These are phyloP conservation scores for Phaeosphaeria sp. DNA, from an alignment of 2,329 filamentous ascomycete species.

Conservation along the genomic window DNA sequence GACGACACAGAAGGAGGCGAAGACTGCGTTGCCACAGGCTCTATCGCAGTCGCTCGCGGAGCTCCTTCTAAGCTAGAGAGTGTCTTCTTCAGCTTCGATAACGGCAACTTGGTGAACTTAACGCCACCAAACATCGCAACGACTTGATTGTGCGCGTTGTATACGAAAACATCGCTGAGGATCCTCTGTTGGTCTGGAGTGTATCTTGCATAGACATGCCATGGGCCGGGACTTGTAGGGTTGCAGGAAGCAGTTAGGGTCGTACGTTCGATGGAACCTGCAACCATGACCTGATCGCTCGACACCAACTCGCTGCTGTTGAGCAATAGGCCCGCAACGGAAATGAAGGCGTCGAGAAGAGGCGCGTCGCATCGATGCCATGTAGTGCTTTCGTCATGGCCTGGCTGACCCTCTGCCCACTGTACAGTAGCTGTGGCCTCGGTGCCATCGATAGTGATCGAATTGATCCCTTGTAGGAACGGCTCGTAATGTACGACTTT, in stretches of 20 bases:
- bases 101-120: constrained; percentile 18
- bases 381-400: constrained; percentile 16
- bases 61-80: constrained; percentile 1
- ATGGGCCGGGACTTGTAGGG: constrained; percentile 6
- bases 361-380: constrained; percentile 18
- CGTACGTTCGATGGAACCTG: constrained; percentile 18
- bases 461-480: constrained; percentile 18
- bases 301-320: constrained; percentile 19
- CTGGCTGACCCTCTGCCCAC: constrained; percentile 9
- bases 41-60: not conserved
- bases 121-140: constrained; percentile 10
- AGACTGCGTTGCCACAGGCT: not conserved
- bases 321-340: constrained; percentile 23
- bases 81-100: constrained; percentile 15
- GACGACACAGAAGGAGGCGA: not conserved
- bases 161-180: constrained; percentile 20
- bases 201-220: constrained; percentile 15
- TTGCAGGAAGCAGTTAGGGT: constrained; percentile 4
- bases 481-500: constrained; percentile 20
- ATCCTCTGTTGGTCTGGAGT: constrained; percentile 6
- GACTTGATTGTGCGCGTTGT: constrained; percentile 7
- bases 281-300: constrained; percentile 19
- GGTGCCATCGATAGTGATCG: constrained; percentile 16
- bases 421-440: constrained; percentile 17
- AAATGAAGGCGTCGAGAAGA: constrained; percentile 22